phyloP scores from a whole-genome alignment of 176 grass and related monocot species.

The Musa troglodytarum region DNA sequence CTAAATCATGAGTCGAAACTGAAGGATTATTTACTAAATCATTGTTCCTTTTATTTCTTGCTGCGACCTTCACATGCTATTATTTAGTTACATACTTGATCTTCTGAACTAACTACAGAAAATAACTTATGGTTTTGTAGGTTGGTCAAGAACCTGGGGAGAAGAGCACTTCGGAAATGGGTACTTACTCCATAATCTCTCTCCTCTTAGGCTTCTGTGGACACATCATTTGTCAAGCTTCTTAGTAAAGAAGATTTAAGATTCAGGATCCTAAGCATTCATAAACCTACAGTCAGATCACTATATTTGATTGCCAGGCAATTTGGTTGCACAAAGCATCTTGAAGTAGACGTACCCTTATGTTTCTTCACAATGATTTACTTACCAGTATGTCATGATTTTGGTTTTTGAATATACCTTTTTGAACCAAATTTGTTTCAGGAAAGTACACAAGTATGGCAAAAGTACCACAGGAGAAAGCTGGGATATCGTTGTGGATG shows the following conservation, averaged over 20 bases:
- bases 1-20: too few relatives aligned
- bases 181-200: slow-evolving; percentile 32
- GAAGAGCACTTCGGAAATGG: slow-evolving; percentile 91
- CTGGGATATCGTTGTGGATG: slow-evolving; percentile 77
- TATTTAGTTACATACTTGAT: background rate
- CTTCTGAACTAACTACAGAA: background rate
- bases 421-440: slow-evolving; percentile 19
- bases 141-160: slow-evolving; percentile 99
- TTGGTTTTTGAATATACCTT: background rate
- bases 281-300: background rate
- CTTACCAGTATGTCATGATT: too few relatives aligned
- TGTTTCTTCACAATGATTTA: too few relatives aligned
- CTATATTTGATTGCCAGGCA: background rate
- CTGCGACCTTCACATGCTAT: background rate
- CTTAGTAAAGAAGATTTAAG: background rate
- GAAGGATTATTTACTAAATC: too few relatives aligned
- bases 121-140: slow-evolving; percentile 35
- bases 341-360: too few relatives aligned
- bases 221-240: background rate
- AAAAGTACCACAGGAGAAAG: slow-evolving; percentile 92
- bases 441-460: slow-evolving; percentile 93
- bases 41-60: background rate
- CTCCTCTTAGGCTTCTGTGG: slow-evolving; percentile 6
- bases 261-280: too few relatives aligned
- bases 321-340: too few relatives aligned